Percentiles rank a stretch among this genome's conserved stretches.
phyloP scores from a whole-genome alignment of 2,329 filamentous ascomycete species.

The Fusarium nurragi region DNA sequence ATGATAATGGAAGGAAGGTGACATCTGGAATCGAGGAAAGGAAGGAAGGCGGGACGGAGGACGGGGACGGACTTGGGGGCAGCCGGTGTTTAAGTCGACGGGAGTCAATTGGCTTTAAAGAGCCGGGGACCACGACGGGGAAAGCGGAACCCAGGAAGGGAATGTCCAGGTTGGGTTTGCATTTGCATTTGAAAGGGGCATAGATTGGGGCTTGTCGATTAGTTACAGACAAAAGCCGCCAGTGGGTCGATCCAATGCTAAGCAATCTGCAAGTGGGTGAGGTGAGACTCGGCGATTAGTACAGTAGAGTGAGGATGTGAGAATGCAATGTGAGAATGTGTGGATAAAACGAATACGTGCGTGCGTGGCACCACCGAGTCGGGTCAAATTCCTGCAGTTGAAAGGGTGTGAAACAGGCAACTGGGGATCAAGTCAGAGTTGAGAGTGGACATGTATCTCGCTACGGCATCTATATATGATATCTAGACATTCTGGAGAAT shows the following conservation, averaged over 20 bases:
- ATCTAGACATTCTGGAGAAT: not conserved
- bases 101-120: conserved; percentile 32
- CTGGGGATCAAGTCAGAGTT: conserved; percentile 2
- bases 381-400: conserved; percentile 20
- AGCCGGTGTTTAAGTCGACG: conserved; percentile 28
- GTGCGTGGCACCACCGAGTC: conserved; percentile 33
- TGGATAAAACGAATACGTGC: conserved; percentile 31
- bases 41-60: conserved; percentile 2
- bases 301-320: conserved; percentile 17
- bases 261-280: conserved; percentile 25
- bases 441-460: conserved; percentile 22
- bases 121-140: conserved; percentile 32
- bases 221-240: not conserved
- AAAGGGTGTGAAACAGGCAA: conserved; percentile 34
- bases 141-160: conserved; percentile 20
- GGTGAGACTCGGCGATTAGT: conserved; percentile 21
- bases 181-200: not conserved
- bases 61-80: conserved; percentile 19
- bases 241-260: conserved; percentile 21
- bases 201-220: conserved; percentile 6
- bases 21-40: conserved; percentile 13
- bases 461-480: no score
- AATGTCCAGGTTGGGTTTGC: conserved; percentile 6
- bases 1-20: conserved; percentile 8
- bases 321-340: conserved; percentile 9